Base-by-base conservation (phyloP, 768 basidiomycete genomes). In the Rhodotorula taiwanensis region DNA sequence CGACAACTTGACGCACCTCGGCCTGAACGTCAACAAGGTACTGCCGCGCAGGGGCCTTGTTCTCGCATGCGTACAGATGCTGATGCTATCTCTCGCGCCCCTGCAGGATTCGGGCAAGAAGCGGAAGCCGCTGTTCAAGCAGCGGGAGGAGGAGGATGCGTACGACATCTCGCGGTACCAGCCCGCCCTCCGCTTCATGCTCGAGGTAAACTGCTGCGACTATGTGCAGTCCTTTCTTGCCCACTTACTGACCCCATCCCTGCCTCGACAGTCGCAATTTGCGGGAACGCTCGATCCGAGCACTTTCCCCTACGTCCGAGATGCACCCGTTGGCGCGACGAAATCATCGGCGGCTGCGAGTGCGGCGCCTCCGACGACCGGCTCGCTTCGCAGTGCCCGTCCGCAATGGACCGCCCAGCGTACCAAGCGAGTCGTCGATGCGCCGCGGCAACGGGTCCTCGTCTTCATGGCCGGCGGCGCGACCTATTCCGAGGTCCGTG, bases 111-210 rank as follows among this genome's bases (percentile, higher is more conserved):
- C 78, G 34, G 87, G 84, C 79, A 88, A 86, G 76, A 86, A 83
- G 66, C 78, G 70, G 58, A 71, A 58, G 65, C 57, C 58, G 42
- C 52, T 66, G 39, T 68, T 90, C 58, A 93, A 88, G 78, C 86
- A 86, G 72, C 89, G 87, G 74, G 75, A 79, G 31, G 72, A 74
- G n/a, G 90, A 89, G n/a, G 92, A 94, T 64, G 93, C 95, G 71
- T 99, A 98, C 73, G 94, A 97, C 69, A 82, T 99, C 36, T 98
- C 94, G 23, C 83, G 95, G 62, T 99, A 84, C 77, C 91, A 87
- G 73, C 95, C 95, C 11, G 77, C 85, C 3, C 74, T 98, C 33
- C 84, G 82, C 69, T 82, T 84, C 5, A 81, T 98, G 63, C 77
- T 99, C 25, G 90, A 95, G 80, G 93, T 92, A n/a, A n/a, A n/a